Base-by-base conservation (phyloP, 768 basidiomycete genomes). In the Multifurca ochricompacta region DNA sequence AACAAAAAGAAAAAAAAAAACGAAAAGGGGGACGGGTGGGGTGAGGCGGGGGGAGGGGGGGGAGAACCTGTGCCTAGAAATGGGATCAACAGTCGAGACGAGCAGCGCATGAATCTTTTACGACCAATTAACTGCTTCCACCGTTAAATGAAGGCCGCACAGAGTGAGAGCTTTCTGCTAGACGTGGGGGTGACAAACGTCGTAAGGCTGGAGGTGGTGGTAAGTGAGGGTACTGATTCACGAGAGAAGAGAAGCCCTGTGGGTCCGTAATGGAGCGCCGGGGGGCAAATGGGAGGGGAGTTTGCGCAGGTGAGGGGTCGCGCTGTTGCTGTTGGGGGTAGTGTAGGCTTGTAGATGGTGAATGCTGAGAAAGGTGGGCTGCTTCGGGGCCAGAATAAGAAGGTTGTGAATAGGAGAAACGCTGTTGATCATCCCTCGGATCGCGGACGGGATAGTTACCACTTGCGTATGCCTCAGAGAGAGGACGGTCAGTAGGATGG, bases 231-330 rank as follows among this genome's bases (percentile, higher is more conserved):
- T 75, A 55, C 77, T 73, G 28, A 70, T 71, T 46, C 76, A 68
- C 34, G 77, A 69, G 52, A 69, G 70, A 65, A 74, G 80, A 16
- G 44, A 58, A 54, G 44, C 72, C 73, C 59, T 78, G 79, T 21
- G 81, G 74, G 43, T 83, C 82, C 28, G 78, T 79, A 47, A 77
- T 69, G 35, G 81, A 73, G 47, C 83, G 76, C 56, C 81, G 74
- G 59, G 79, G 80, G 36, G 74, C 73, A 63, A 77, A 83, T 13
- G 77, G 68, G 53, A 77, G 60, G 37, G 76, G 64, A 8, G 72
- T 67, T 49, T 79, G 75, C 6, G 58, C 43, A 23, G 59, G 62
- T 30, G 63, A 46, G 48, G 57, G 19, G 21, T 63, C 60, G 45
- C 61, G 64, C 36, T 50, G 52, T 34, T 61, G 60, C 48, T 61